phyloP scores from a whole-genome alignment of 2,329 filamentous ascomycete genomes.

The Botrytis fabae region DNA sequence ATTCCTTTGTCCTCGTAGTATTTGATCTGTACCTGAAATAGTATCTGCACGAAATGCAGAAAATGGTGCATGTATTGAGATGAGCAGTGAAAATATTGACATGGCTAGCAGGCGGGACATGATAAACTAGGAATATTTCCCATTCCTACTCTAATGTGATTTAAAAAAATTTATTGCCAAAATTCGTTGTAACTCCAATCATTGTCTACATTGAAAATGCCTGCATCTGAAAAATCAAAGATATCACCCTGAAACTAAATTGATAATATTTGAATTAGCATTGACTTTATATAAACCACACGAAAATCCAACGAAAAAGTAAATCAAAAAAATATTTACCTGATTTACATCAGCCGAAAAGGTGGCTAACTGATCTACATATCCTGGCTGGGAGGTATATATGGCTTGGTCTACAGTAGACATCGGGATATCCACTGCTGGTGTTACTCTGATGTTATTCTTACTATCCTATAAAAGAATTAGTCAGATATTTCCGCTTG shows the following conservation, averaged over 20 bases:
- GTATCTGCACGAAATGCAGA: background rate
- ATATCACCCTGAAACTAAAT: slow-evolving; percentile 11
- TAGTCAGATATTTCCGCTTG: background rate
- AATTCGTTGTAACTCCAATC: slow-evolving; percentile 13
- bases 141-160: background rate
- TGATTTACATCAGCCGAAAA: background rate
- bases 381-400: slow-evolving; percentile 3
- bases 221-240: slow-evolving; percentile 8
- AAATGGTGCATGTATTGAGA: background rate
- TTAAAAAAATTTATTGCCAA: slow-evolving; percentile 8
- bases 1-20: background rate
- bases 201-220: slow-evolving; percentile 12
- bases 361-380: background rate
- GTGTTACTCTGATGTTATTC: background rate
- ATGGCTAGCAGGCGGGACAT: background rate
- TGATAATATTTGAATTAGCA: background rate
- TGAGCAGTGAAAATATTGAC: background rate
- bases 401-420: slow-evolving; percentile 1
- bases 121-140: background rate
- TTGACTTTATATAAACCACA: background rate
- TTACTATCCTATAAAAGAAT: background rate
- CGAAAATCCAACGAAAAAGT: background rate
- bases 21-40: background rate
- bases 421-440: slow-evolving; percentile 1
- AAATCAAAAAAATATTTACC: background rate